Conservation (phyloP, 75 land plant species). For the Cupressus sempervirens region DNA sequence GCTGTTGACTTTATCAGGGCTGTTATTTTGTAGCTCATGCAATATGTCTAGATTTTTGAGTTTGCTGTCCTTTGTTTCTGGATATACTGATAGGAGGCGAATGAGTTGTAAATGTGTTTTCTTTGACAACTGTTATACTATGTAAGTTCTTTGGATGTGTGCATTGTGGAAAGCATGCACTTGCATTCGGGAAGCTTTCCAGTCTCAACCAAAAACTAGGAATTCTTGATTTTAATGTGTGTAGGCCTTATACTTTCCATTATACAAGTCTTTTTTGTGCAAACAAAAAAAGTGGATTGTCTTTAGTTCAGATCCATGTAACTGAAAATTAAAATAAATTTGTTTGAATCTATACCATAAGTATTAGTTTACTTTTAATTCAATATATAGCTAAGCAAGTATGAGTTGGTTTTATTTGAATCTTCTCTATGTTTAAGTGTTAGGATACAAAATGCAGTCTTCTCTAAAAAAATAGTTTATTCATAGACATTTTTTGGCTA, state of each 20-base stretch:
- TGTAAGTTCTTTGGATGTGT: neutral
- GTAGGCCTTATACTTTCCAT: neutral
- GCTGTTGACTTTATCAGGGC: neutral
- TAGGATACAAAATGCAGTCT: neutral
- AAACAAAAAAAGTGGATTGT: neutral
- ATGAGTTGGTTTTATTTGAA: neutral
- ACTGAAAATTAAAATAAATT: neutral
- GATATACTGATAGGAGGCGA: neutral
- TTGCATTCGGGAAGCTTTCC: neutral
- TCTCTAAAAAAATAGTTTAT: neutral
- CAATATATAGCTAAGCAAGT: neutral
- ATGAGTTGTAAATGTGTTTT: too few relatives aligned
- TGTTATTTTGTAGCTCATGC: neutral
- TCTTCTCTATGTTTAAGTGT: neutral
- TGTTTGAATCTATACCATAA: neutral
- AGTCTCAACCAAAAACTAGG: neutral
- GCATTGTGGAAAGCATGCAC: neutral
- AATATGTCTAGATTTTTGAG: neutral
- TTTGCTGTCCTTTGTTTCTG: neutral
- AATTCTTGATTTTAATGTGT: neutral
- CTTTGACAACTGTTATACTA: too few relatives aligned
- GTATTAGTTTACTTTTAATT: neutral
- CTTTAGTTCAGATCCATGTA: neutral
- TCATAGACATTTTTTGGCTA: neutral
- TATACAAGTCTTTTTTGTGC: neutral